A percentile compares a stretch with the other conserved stretches of the same genome.
phyloP scores from a whole-genome alignment of 306 rosid species.

The Begonia peltatifolia region DNA sequence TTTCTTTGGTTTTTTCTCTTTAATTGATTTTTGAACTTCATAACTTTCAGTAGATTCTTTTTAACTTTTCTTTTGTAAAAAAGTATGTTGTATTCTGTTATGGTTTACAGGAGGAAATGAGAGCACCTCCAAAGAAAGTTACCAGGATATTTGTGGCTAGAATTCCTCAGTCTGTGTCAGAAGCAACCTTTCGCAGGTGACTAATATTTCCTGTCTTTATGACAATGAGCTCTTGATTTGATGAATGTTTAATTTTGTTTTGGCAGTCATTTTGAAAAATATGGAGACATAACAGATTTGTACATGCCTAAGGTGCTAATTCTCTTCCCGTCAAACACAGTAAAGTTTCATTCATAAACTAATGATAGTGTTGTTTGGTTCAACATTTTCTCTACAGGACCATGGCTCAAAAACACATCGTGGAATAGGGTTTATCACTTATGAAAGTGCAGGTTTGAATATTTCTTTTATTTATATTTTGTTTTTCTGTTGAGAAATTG shows the following conservation, averaged over 20 bases:
- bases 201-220: conserved; percentile 1
- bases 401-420: conserved; percentile 85
- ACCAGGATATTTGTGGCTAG: conserved; percentile 92
- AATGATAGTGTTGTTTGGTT: background rate
- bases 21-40: background rate
- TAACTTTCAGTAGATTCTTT: background rate
- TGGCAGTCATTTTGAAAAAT: conserved; percentile 93
- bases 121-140: conserved; percentile 69
- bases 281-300: conserved; percentile 91
- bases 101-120: conserved; percentile 86
- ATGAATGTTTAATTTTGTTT: conserved; percentile 5
- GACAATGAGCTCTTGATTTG: conserved; percentile 1
- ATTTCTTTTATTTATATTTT: too few relatives aligned
- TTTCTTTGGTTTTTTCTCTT: background rate
- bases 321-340: background rate
- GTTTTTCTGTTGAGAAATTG: too few relatives aligned
- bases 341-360: background rate
- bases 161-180: conserved; percentile 82
- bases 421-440: conserved; percentile 93
- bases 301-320: conserved; percentile 92
- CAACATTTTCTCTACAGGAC: conserved; percentile 34
- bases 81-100: conserved; percentile 7
- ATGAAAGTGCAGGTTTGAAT: conserved; percentile 72
- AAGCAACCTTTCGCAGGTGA: conserved; percentile 73
- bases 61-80: too few relatives aligned